Evolutionary conservation across 257 asterid species (phyloP).

Genomic region (Haberlea rhodopensis): DNA sequence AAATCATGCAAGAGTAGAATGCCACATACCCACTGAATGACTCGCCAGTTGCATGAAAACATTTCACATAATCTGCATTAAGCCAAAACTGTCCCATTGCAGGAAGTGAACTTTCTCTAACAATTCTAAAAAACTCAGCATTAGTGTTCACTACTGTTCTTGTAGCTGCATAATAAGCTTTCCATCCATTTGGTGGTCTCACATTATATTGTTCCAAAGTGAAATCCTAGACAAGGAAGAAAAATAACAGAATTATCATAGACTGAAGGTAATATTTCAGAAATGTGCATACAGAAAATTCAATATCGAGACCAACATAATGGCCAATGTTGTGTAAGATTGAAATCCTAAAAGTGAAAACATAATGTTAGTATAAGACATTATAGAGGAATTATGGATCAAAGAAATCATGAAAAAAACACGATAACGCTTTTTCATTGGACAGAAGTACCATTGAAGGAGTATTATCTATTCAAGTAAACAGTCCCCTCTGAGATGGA

Average conservation of each 20-base stretch:
- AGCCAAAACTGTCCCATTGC: slow-evolving; percentile 92
- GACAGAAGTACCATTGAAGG: not conserved
- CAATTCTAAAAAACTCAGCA: slow-evolving; percentile 64
- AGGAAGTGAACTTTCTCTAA: slow-evolving; percentile 65
- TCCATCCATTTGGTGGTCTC: slow-evolving; percentile 88
- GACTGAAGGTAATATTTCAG: not conserved
- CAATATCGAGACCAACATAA: not conserved
- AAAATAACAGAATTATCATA: slow-evolving; percentile 22
- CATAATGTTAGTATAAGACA: not conserved
- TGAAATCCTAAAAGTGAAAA: not conserved
- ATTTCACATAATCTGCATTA: slow-evolving; percentile 88
- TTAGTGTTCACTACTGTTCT: slow-evolving; percentile 72
- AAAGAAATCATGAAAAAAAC: too few relatives aligned
- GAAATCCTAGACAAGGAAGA: slow-evolving; percentile 61
- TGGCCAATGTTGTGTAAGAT: not conserved
- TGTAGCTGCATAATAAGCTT: slow-evolving; percentile 93
- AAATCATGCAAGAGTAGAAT: slow-evolving; percentile 22
- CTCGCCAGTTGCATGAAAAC: slow-evolving; percentile 81
- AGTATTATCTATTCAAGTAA: not conserved
- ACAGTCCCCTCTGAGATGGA: not conserved
- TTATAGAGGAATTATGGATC: not conserved
- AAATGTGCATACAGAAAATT: too few relatives aligned
- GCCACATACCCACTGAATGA: slow-evolving; percentile 80
- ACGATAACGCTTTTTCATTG: not conserved
- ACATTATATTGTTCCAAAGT: slow-evolving; percentile 80